A percentile compares a stretch with the other conserved stretches of the same genome.
phyloP scores from a whole-genome alignment of 352 stramenopile genomes.

The Pythium rishiriense region DNA sequence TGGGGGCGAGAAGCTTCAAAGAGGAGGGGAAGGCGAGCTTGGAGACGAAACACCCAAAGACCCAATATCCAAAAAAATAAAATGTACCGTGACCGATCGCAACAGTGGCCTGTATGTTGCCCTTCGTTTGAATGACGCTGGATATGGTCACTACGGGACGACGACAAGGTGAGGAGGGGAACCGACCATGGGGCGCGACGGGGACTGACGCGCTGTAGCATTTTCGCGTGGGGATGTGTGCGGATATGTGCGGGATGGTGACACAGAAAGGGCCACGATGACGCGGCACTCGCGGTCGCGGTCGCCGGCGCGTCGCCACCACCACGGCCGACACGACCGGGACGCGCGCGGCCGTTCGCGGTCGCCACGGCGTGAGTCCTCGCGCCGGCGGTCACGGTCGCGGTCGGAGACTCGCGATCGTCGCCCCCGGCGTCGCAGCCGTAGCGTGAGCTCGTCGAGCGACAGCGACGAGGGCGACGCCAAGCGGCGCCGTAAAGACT shows the following conservation, averaged over 20 bases:
- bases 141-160: no score
- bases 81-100: not conserved
- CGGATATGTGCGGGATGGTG: not conserved
- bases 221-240: not conserved
- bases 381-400: conserved; percentile 1
- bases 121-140: conserved; percentile 6
- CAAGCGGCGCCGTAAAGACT: conserved; percentile 26
- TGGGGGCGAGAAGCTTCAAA: conserved; percentile 26
- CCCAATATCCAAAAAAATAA: conserved; percentile 13
- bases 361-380: conserved; percentile 8
- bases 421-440: conserved; percentile 1
- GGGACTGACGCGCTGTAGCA: conserved; percentile 20
- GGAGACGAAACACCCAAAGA: conserved; percentile 11
- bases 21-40: not conserved
- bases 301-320: conserved; percentile 11
- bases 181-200: not conserved
- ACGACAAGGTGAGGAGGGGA: conserved; percentile 7
- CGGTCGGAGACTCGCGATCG: conserved; percentile 1
- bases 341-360: conserved; percentile 7
- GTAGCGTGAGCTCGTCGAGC: conserved; percentile 2
- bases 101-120: not conserved
- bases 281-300: conserved; percentile 8
- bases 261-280: conserved; percentile 6
- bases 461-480: conserved; percentile 22
- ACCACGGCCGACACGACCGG: not conserved